Evolutionary conservation across 805 yeast species (phyloP), one percentile per base, ranked within the genome.

Genomic region (Barnettozyma populi): DNA sequence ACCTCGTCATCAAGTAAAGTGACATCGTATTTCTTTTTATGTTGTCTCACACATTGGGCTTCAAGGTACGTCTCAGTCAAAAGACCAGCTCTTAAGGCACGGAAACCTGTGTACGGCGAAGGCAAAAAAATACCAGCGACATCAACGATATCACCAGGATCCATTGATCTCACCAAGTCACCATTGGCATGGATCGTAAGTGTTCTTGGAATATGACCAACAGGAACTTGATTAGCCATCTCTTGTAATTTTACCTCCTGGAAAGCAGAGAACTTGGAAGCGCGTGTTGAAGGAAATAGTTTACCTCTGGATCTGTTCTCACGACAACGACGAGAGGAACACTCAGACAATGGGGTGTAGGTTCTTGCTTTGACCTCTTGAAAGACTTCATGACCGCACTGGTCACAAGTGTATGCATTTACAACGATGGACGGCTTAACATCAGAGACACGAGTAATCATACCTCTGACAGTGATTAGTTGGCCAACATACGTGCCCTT

Each of bases 201-300:
- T 27, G 89, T 71, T 60, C 99, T 79, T 43, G 99, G 99, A 53
- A 94, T 94, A 66, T 92, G 97, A 45, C 99, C 99, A 25, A 90
- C 92, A 1, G 99, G 99, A 16, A 94, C 99, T 69, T 94, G 99
- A 55, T 84, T 84, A 5, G 98, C 87, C 63, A 92, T 72, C 68
- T 94, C 99, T 71, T 94, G 99, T 52, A 94, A 76, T 60, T 88
- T 84, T 47, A 90, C 94, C 60, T 94, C 99, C 70, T 94, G 99
- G 75, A 90, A 94, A 7, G 96, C 87, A 46, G 85, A 76, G 61
- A 95, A 94, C 68, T 94, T 94, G 29, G 97, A 90, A 3, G 99
- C 99, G 59, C 99, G 79, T 11, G 98, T 90, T 40, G 92, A 80
- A 80, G 90, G 86, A 65, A 86, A 89, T 45, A 94, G 73, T 69